Percentiles rank a stretch among this genome's conserved stretches.
These are phyloP conservation scores for Spatholobus suberectus DNA, from an alignment of 306 rosid genomes.

Conservation along the genomic window DNA sequence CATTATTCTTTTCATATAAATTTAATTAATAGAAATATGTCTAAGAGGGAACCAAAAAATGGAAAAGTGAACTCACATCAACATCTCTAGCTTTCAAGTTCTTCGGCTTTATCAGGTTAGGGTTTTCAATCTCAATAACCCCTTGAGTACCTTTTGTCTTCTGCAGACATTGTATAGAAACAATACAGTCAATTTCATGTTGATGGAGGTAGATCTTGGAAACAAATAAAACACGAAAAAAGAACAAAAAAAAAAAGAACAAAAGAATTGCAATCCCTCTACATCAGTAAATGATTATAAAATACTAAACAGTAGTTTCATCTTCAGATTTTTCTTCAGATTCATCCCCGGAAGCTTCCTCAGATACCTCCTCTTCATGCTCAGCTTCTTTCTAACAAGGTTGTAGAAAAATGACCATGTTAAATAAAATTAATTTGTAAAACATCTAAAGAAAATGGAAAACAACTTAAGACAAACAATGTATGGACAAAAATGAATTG, in stretches of 20 bases:
- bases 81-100: slow-evolving; percentile 71
- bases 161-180: slow-evolving; percentile 55
- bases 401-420: slow-evolving; percentile 18
- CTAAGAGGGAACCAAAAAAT: slow-evolving; percentile 12
- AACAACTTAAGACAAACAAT: background rate
- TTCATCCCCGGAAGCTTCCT: slow-evolving; percentile 52
- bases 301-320: slow-evolving; percentile 61
- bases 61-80: slow-evolving; percentile 67
- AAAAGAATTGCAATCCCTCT: background rate
- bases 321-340: slow-evolving; percentile 70
- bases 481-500: slow-evolving; percentile 2
- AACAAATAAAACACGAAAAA: background rate
- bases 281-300: slow-evolving; percentile 6
- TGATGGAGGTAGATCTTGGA: background rate
- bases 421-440: slow-evolving; percentile 9
- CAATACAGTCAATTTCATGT: slow-evolving; percentile 13
- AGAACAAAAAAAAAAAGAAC: background rate
- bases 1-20: slow-evolving; percentile 17
- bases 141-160: slow-evolving; percentile 86
- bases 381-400: slow-evolving; percentile 67
- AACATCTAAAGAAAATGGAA: background rate
- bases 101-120: slow-evolving; percentile 80
- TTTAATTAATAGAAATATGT: background rate
- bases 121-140: slow-evolving; percentile 88
- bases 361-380: slow-evolving; percentile 55